Evolutionary conservation across 139 green algal species (phyloP).

Genomic region (Volvox africanus): DNA sequence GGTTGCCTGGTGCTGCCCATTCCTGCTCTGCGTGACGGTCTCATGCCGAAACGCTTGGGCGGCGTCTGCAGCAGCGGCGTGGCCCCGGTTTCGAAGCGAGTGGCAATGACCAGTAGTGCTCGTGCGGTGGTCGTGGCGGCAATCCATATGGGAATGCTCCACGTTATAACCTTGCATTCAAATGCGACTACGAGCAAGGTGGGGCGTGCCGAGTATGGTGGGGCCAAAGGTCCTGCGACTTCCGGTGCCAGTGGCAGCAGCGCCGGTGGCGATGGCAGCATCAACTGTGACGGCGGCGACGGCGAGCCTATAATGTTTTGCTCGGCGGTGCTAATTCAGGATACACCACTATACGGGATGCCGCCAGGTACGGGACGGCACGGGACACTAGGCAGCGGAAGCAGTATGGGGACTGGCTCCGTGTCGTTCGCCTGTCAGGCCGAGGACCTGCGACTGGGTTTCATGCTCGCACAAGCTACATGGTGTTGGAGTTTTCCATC

Average conservation of each 20-base stretch:
- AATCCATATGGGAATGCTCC: conserved; percentile 16
- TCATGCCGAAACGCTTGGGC: conserved; percentile 8
- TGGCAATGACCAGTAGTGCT: background rate
- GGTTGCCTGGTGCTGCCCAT: conserved; percentile 24
- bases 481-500: no score
- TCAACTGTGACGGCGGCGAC: background rate
- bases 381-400: no score
- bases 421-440: no score
- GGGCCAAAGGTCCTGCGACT: background rate
- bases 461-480: no score
- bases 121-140: conserved; percentile 9
- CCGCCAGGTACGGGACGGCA: background rate
- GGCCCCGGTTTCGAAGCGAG: background rate
- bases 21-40: background rate
- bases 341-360: conserved; percentile 33
- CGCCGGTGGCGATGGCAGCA: no score
- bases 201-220: background rate
- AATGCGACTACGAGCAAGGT: background rate
- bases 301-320: conserved; percentile 21
- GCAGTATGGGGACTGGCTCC: no score
- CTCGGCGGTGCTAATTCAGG: background rate
- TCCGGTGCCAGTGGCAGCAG: background rate
- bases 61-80: conserved; percentile 29
- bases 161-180: background rate
- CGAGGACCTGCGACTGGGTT: no score